phyloP scores from a whole-genome alignment of 345 rosid species.

The Rhizophora apiculata region DNA sequence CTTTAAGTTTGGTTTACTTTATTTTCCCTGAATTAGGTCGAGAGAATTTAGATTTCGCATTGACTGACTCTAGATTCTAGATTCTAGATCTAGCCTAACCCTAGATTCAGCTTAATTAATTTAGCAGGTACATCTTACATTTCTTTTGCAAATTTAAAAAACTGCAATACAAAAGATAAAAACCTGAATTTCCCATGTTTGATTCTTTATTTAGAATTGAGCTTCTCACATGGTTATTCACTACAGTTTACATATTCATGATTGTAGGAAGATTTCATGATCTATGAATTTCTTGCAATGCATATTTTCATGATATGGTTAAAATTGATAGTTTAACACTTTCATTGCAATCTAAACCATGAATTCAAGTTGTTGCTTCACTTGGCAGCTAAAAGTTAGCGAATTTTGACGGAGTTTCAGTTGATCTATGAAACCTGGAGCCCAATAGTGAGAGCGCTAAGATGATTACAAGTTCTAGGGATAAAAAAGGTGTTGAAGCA shows the following conservation, averaged over 20 bases:
- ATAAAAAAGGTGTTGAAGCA: slow-evolving; percentile 34
- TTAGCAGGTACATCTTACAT: no score
- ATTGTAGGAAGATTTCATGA: no score
- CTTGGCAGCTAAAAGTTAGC: background rate
- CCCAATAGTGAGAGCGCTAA: slow-evolving; percentile 38
- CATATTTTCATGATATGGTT: no score
- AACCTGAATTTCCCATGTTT: no score
- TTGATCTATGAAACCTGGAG: background rate
- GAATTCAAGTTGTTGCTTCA: background rate
- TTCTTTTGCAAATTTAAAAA: background rate
- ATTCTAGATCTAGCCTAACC: slow-evolving; percentile 7
- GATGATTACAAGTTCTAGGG: slow-evolving; percentile 57
- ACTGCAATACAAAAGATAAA: background rate
- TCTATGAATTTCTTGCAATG: no score
- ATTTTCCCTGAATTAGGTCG: no score
- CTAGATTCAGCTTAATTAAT: background rate
- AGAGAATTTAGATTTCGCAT: no score
- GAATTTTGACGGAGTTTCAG: background rate
- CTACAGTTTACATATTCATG: no score
- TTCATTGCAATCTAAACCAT: background rate
- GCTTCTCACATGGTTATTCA: no score
- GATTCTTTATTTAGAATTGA: no score
- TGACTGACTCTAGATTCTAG: background rate
- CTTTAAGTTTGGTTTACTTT: no score
- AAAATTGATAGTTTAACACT: no score